Conservation (phyloP, 2,329 filamentous ascomycete species). For the Pseudogymnoascus verrucosus region DNA sequence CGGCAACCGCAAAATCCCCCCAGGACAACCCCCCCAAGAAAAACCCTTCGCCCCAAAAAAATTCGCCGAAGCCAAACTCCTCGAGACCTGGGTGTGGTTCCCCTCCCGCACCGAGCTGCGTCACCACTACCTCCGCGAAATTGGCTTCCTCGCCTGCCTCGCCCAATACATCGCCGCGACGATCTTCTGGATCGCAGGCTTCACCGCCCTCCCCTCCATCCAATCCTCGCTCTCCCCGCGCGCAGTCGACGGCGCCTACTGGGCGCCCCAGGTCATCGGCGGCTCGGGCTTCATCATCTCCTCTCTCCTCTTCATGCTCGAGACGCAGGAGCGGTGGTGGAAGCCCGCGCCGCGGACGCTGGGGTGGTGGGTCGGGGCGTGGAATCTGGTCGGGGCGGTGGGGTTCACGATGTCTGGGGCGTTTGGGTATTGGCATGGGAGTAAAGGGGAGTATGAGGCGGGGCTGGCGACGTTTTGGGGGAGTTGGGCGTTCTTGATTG, state of each 20-base stretch:
- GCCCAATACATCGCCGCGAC: conserved; percentile 50
- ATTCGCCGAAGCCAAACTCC: neutral
- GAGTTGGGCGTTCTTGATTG: conserved; percentile 42
- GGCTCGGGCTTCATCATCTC: conserved; percentile 54
- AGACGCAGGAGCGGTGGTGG: conserved; percentile 58
- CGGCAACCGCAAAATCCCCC: conserved; percentile 23
- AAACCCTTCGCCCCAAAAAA: conserved; percentile 10
- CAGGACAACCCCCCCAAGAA: neutral
- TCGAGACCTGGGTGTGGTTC: conserved; percentile 47
- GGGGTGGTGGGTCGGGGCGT: conserved; percentile 60
- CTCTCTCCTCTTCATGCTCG: conserved; percentile 53
- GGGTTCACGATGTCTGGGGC: conserved; percentile 57
- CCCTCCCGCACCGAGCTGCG: conserved; percentile 48
- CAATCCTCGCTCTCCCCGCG: conserved; percentile 37
- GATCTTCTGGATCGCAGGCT: conserved; percentile 56
- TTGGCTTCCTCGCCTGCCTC: conserved; percentile 55
- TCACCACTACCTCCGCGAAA: conserved; percentile 51
- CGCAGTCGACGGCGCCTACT: conserved; percentile 49
- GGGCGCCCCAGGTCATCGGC: conserved; percentile 55
- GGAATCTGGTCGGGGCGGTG: conserved; percentile 56
- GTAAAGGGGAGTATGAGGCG: conserved; percentile 39
- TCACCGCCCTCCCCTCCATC: conserved; percentile 52
- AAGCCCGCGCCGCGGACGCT: conserved; percentile 46
- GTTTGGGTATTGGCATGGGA: conserved; percentile 39
- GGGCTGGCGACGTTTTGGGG: conserved; percentile 43